A percentile compares a stretch with the other conserved stretches of the same genome.
phyloP scores from a whole-genome alignment of 495 filamentous ascomycete species.

The Lindgomyces ingoldianus region DNA sequence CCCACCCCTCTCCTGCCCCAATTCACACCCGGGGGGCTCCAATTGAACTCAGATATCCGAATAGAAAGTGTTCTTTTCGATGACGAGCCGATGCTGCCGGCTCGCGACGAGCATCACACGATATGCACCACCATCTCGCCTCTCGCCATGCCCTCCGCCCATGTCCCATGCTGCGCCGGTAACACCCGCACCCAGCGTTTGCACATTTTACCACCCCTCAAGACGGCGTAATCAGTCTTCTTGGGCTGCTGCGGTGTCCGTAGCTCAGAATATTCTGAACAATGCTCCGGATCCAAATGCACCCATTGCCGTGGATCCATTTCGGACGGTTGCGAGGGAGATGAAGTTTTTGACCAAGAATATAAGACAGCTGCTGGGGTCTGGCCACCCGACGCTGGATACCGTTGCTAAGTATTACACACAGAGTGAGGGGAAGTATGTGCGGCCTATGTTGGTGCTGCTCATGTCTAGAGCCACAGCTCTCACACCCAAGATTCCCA shows the following conservation, averaged over 20 bases:
- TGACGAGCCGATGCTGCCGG: constrained; percentile 31
- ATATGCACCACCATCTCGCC: neutral
- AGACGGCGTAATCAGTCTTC: constrained; percentile 51
- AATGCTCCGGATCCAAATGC: constrained; percentile 46
- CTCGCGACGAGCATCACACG: constrained; percentile 29
- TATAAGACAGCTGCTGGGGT: constrained; percentile 82
- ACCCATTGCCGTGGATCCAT: constrained; percentile 48
- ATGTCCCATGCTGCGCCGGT: neutral
- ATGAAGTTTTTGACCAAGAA: constrained; percentile 92
- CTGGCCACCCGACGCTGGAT: constrained; percentile 89
- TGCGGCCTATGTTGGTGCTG: constrained; percentile 88
- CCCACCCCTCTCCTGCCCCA: constrained; percentile 11
- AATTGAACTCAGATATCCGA: constrained; percentile 4
- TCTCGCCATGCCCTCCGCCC: constrained; percentile 6
- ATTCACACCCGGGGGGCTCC: constrained; percentile 1
- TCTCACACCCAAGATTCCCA: constrained; percentile 65
- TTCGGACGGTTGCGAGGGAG: constrained; percentile 80
- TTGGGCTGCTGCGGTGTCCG: constrained; percentile 70
- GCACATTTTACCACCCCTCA: constrained; percentile 39
- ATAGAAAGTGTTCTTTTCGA: constrained; percentile 5
- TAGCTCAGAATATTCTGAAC: constrained; percentile 74
- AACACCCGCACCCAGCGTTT: neutral
- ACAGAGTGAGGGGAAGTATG: constrained; percentile 93
- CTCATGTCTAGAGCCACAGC: constrained; percentile 94
- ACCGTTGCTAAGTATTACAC: constrained; percentile 98